Percentiles rank a stretch among this genome's conserved stretches.
phyloP scores from a whole-genome alignment of 805 yeast genomes.

The Nakazawaea wyomingensis region DNA sequence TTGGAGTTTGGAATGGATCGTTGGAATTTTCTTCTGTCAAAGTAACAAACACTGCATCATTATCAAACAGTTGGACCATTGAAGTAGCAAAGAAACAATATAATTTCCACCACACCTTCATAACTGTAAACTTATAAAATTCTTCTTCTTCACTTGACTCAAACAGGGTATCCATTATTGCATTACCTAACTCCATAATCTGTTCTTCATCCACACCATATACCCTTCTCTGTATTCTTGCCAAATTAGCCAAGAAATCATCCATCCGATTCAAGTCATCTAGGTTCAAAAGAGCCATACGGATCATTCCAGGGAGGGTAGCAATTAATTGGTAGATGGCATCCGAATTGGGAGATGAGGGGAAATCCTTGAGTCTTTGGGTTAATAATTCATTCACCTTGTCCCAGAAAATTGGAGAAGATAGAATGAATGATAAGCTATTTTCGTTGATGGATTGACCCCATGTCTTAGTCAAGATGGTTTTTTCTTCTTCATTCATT shows the following conservation, averaged over 20 bases:
- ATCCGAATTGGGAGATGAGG: not conserved
- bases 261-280: slow-evolving; percentile 55
- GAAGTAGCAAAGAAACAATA: slow-evolving; percentile 27
- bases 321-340: slow-evolving; percentile 73
- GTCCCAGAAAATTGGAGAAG: slow-evolving; percentile 6
- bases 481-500: not conserved
- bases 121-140: not conserved
- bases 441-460: not conserved
- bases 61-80: slow-evolving; percentile 20
- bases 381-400: not conserved
- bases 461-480: slow-evolving; percentile 5
- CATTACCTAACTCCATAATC: slow-evolving; percentile 68
- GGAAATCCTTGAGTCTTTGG: not conserved
- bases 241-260: slow-evolving; percentile 56
- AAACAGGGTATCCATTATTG: slow-evolving; percentile 56
- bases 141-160: not conserved
- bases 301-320: slow-evolving; percentile 72
- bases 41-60: slow-evolving; percentile 16
- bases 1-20: slow-evolving; percentile 6
- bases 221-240: slow-evolving; percentile 70
- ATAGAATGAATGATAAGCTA: slow-evolving; percentile 1
- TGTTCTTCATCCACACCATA: slow-evolving; percentile 65
- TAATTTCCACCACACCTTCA: slow-evolving; percentile 22
- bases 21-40: not conserved
- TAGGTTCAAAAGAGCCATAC: slow-evolving; percentile 58